These are phyloP conservation scores for Penicillium sp. DNA, from an alignment of 2,329 filamentous ascomycete genomes.

Conservation along the genomic window DNA sequence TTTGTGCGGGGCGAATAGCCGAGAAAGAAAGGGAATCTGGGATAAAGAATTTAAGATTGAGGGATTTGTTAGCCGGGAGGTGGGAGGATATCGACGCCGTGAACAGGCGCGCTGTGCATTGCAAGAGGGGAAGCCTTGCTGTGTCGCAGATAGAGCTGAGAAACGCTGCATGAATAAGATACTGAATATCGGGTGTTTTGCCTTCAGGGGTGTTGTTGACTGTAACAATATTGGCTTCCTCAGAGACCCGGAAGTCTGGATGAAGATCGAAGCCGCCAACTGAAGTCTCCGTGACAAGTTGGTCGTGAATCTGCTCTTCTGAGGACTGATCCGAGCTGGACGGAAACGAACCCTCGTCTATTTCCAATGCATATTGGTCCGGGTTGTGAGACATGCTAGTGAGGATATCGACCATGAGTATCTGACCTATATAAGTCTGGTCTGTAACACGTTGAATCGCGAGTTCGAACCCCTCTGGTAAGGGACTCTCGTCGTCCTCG, in stretches of 20 bases:
- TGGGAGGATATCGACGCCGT: slow-evolving; percentile 4
- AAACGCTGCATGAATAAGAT: slow-evolving; percentile 15
- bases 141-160: slow-evolving; percentile 8
- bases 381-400: not conserved
- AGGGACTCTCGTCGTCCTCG: not conserved
- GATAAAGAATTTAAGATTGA: not conserved
- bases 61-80: slow-evolving; percentile 8
- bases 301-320: slow-evolving; percentile 13
- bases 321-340: not conserved
- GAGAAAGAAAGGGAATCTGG: too few species aligned
- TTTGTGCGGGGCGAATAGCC: slow-evolving; percentile 4
- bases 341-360: slow-evolving; percentile 14
- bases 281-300: slow-evolving; percentile 12
- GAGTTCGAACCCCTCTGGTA: slow-evolving; percentile 12
- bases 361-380: slow-evolving; percentile 9
- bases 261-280: slow-evolving; percentile 9
- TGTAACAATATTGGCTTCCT: slow-evolving; percentile 6
- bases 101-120: slow-evolving; percentile 16
- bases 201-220: slow-evolving; percentile 13
- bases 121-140: slow-evolving; percentile 4
- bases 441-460: not conserved
- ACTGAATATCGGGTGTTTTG: slow-evolving; percentile 14
- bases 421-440: slow-evolving; percentile 12
- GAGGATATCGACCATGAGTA: slow-evolving; percentile 5
- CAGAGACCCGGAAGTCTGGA: slow-evolving; percentile 7